phyloP scores from a whole-genome alignment of 495 filamentous ascomycete species.

The Penicillium coprophilum region DNA sequence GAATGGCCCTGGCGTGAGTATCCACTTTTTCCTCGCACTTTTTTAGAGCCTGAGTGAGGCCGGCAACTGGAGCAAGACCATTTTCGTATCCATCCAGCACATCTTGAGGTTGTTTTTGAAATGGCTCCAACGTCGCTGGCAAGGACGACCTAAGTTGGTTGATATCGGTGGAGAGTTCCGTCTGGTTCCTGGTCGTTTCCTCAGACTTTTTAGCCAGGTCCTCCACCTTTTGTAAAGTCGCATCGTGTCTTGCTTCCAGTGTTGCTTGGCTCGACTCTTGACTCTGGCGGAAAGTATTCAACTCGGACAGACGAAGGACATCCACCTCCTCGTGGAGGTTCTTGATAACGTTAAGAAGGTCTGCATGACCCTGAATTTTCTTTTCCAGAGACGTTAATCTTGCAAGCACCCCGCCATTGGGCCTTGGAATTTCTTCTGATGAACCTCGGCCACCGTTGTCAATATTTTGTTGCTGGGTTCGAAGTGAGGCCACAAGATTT shows the following conservation, averaged over 20 bases:
- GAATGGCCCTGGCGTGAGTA: slow-evolving; percentile 25
- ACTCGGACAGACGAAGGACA: neutral
- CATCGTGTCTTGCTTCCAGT: neutral
- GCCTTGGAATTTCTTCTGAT: neutral
- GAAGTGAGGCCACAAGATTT: neutral
- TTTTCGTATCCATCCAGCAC: neutral
- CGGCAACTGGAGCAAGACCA: neutral
- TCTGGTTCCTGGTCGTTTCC: neutral
- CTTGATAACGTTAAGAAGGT: neutral
- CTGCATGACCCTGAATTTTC: neutral
- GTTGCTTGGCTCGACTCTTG: neutral
- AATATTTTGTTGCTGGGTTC: neutral
- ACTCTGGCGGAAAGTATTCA: neutral
- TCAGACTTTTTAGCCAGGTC: neutral
- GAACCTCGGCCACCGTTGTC: neutral
- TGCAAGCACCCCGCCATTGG: neutral
- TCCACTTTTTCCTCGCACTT: slow-evolving; percentile 3
- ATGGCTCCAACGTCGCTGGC: neutral
- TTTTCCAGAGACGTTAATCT: neutral
- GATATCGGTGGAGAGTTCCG: neutral
- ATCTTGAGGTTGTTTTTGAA: neutral
- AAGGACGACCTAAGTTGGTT: neutral
- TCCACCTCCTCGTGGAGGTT: neutral
- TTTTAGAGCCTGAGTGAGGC: neutral
- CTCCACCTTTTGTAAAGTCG: neutral